phyloP scores from a whole-genome alignment of 2,329 filamentous ascomycete genomes.

The Madurella mycetomatis region DNA sequence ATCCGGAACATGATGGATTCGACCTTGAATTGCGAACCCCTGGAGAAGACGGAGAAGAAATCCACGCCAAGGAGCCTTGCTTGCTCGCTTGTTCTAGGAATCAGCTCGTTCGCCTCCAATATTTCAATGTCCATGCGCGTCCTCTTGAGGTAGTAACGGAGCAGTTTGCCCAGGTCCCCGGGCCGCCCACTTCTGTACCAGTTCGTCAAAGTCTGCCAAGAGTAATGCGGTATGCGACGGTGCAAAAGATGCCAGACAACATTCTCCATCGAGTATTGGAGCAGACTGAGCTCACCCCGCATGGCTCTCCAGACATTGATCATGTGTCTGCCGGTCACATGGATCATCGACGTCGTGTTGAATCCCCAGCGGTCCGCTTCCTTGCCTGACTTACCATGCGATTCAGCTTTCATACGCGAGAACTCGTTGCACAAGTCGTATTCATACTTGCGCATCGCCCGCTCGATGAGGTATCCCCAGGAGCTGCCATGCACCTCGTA shows the following conservation, averaged over 20 bases:
- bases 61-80: constrained; percentile 89
- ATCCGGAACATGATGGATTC: constrained; percentile 99
- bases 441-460: constrained; percentile 79
- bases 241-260: constrained; percentile 89
- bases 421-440: constrained; percentile 89
- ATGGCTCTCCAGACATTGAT: constrained; percentile 98
- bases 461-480: constrained; percentile 94
- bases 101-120: constrained; percentile 81
- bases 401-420: constrained; percentile 79
- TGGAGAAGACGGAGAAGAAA: constrained; percentile 92
- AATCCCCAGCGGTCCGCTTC: constrained; percentile 90
- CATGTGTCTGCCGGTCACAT: constrained; percentile 89
- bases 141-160: constrained; percentile 72
- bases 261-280: constrained; percentile 96
- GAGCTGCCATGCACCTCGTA: constrained; percentile 92
- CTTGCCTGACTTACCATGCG: constrained; percentile 78
- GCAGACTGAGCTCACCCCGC: constrained; percentile 82
- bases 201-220: constrained; percentile 68
- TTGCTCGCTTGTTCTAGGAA: constrained; percentile 88
- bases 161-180: constrained; percentile 65
- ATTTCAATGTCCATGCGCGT: constrained; percentile 85
- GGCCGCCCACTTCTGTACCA: constrained; percentile 73
- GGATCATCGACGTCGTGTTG: constrained; percentile 86
- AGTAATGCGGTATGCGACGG: constrained; percentile 81
- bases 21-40: constrained; percentile 97